Evolutionary conservation across 352 stramenopile species (phyloP).

Genomic region (Globisporangium canariense): DNA sequence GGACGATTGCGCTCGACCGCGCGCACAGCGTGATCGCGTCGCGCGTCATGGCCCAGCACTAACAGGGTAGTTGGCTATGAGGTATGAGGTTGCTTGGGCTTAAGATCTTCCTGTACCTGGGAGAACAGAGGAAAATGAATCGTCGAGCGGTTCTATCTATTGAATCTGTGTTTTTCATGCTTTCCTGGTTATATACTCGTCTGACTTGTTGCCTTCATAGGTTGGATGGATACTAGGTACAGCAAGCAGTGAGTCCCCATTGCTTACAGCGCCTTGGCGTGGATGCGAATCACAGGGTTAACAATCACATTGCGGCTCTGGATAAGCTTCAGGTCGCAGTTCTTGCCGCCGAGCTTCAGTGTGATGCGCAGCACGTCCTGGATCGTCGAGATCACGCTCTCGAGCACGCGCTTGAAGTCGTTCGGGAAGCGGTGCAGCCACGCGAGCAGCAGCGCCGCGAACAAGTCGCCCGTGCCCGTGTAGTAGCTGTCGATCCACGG

Average conservation of each 20-base stretch:
- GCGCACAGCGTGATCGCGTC: conserved; percentile 44
- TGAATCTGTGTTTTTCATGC: conserved; percentile 9
- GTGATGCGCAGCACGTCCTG: conserved; percentile 77
- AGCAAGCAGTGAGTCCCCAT: neutral
- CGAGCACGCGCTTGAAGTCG: conserved; percentile 65
- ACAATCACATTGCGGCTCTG: conserved; percentile 74
- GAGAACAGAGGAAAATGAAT: neutral
- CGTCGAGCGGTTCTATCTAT: conserved; percentile 30
- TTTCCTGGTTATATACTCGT: neutral
- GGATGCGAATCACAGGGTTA: conserved; percentile 44
- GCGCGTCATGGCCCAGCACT: conserved; percentile 29
- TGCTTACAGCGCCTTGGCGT: conserved; percentile 27
- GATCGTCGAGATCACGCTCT: conserved; percentile 79
- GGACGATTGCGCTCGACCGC: conserved; percentile 48
- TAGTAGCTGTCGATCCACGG: conserved; percentile 82
- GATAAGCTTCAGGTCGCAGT: conserved; percentile 83
- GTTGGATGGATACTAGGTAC: neutral
- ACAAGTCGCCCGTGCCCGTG: conserved; percentile 80
- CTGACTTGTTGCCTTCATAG: neutral
- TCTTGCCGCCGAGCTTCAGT: conserved; percentile 49
- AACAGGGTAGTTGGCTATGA: neutral
- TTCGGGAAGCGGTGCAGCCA: conserved; percentile 65
- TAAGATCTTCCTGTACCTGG: neutral
- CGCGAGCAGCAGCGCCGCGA: conserved; percentile 75
- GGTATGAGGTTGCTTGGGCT: too few relatives aligned